These are phyloP conservation scores for Pharus latifolius DNA, from an alignment of 176 grass and related monocot genomes.

Conservation along the genomic window DNA sequence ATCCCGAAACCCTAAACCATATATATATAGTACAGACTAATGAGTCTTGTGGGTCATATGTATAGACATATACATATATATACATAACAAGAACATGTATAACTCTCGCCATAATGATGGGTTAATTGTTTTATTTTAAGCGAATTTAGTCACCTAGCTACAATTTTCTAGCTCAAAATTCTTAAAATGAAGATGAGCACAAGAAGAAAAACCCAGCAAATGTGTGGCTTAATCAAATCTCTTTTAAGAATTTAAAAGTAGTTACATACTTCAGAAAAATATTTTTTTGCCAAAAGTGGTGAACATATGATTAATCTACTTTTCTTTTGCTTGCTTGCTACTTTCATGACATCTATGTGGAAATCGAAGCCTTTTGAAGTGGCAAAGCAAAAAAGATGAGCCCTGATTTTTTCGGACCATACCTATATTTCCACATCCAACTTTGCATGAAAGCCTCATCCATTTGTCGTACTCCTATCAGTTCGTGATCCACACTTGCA, in stretches of 20 bases:
- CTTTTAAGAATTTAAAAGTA: no score
- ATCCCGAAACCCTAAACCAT: no score
- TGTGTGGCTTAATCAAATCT: no score
- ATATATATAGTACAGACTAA: no score
- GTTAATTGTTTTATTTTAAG: background rate
- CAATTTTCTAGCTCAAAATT: background rate
- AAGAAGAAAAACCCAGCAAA: no score
- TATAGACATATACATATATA: no score
- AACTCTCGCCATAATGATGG: no score
- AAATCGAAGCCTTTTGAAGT: slow-evolving; percentile 36
- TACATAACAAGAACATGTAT: no score
- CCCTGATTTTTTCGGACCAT: slow-evolving; percentile 12
- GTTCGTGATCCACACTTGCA: slow-evolving; percentile 7
- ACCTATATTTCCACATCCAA: slow-evolving; percentile 10
- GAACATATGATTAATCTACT: slow-evolving; percentile 14
- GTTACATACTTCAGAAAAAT: no score
- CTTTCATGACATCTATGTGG: slow-evolving; percentile 43
- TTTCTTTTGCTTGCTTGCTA: background rate
- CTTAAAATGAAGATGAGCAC: no score
- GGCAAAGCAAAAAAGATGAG: slow-evolving; percentile 35
- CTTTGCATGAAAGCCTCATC: slow-evolving; percentile 21
- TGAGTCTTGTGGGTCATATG: no score
- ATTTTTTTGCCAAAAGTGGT: no score
- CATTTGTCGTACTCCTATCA: background rate
- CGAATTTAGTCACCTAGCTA: background rate